Percentiles rank a stretch among this genome's conserved stretches.
Evolutionary conservation across 768 basidiomycete genomes (phyloP).

Genomic region (Amanita subjunquillea): DNA sequence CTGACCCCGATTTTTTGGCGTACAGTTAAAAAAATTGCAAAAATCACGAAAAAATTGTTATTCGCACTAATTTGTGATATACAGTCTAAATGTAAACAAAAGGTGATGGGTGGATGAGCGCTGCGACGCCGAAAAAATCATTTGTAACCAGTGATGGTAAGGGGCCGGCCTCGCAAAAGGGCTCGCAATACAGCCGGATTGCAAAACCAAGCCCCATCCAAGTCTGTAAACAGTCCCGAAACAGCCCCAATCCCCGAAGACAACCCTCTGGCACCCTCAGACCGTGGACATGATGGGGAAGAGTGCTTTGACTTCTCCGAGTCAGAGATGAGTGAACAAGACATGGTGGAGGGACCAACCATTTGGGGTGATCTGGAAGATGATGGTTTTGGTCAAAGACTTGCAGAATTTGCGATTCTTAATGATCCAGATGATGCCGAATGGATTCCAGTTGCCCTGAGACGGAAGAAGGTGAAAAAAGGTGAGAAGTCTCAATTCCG

Average conservation of each 20-base stretch:
- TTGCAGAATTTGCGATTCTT: not conserved
- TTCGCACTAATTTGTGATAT: not conserved
- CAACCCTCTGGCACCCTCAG: not conserved
- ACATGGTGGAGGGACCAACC: not conserved
- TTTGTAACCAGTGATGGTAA: not conserved
- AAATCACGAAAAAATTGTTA: not conserved
- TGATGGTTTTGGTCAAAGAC: not conserved
- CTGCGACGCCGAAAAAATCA: not conserved
- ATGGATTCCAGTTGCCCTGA: slow-evolving; percentile 1
- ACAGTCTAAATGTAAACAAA: not conserved
- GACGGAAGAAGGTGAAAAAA: not conserved
- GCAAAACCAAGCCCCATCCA: not conserved
- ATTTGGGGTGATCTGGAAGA: not conserved
- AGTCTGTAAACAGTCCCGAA: not conserved
- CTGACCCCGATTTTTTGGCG: not conserved
- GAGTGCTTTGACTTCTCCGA: not conserved
- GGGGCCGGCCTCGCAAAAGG: not conserved
- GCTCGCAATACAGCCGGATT: not conserved
- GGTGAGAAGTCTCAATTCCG: not conserved
- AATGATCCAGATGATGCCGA: not conserved
- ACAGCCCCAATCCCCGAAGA: not conserved
- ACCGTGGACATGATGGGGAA: no score
- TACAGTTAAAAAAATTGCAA: not conserved
- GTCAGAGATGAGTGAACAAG: not conserved
- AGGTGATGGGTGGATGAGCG: not conserved